Evolutionary conservation across 2,329 filamentous ascomycete genomes (phyloP), one percentile per base, ranked within the genome.

Genomic region (Periconia sp.): DNA sequence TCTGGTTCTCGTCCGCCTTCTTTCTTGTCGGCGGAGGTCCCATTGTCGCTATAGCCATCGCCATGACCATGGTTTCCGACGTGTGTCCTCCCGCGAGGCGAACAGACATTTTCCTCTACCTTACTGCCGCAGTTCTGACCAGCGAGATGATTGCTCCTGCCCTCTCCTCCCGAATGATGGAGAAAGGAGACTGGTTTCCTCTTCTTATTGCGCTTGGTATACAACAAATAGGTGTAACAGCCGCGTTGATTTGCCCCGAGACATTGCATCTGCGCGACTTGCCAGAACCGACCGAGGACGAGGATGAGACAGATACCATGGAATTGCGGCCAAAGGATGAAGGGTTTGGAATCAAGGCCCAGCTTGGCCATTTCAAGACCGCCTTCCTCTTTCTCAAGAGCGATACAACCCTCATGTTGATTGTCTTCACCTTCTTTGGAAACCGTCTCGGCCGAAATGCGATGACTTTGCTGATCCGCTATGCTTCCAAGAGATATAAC

Each of bases 51-150:
- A 71, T 75, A 55, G 77, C 79, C 2, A 73, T 81, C 33, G 73
- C 77, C 51, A 73, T 78, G 63, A 81, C 79, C 8, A 80, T 82
- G 76, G 72, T 81, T 58, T 72, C 79, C 0, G 80, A 82, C 59
- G 74, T 82, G n/a, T 76, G 75, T 7, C 77, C 74, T 1, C 73
- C 78, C 3, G 73, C 76, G 18, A 74, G 77, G 62, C 72, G 79
- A 18, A 66, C 58, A 7, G 60, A 63, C 23, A 58, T 72, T 14
- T 70, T 68, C 41, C 55, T 66, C 9, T 66, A 62, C 52, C 45
- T 69, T 30, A 64, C 61, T 37, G 69, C 64, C 49, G 67, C 51
- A 52, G 69, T 64, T 57, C 71, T 72, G 19, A 46, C 72, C 6
- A 65, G 68, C 1, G 71, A 74, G 47, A 63, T 73, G 48, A 41